Base-by-base conservation (phyloP, 345 rosid species). In the Eucalyptus decipiens region DNA sequence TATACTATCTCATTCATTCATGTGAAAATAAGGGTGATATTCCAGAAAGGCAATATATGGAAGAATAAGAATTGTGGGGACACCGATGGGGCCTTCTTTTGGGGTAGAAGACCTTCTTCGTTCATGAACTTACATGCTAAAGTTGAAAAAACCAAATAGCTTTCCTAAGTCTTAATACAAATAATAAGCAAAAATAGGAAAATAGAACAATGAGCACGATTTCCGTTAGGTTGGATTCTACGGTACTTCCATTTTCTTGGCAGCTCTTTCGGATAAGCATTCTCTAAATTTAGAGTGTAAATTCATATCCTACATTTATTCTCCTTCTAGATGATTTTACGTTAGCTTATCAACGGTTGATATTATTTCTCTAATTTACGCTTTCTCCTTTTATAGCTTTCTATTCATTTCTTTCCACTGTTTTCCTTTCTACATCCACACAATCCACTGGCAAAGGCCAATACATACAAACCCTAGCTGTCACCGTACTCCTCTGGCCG, bases 11-110 rank as follows among this genome's bases (percentile, higher is more conserved):
- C 5, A 11, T 76, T 76, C 81, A 19, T 19, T 37, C 8, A 34
- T 34, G 14, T 37, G 14, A 37, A 7, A 21, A 21, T 37, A 21
- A 37, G 5, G 16, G 30, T 56, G 2, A 76, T 34, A 72, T 19
- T 37, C 0, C 3, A 2, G 16, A 76, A 76, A 37, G 2, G 47
- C 24, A 21, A 21, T 11, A 4, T 3, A 5, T 11, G 15, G 12
- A 37, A 72, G 1, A 18, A 21, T 21, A 1, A 19, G 47, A 76
- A 3, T 32, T 34, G 43, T 69, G 42, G 43, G 19, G 80, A 34
- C 4, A 8, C 23, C 4, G 13, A 18, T 9, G 19, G 23, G 5
- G 80, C 34, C 13, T 37, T 8, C 11, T 34, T 67, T 8, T 8
- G 9, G 40, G 11, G 34, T 65, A 8, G 21, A 7, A 15, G 37